Evolutionary conservation across 1,284 basidiomycete species (phyloP).

Genomic region (Naganishia liquefaciens): DNA sequence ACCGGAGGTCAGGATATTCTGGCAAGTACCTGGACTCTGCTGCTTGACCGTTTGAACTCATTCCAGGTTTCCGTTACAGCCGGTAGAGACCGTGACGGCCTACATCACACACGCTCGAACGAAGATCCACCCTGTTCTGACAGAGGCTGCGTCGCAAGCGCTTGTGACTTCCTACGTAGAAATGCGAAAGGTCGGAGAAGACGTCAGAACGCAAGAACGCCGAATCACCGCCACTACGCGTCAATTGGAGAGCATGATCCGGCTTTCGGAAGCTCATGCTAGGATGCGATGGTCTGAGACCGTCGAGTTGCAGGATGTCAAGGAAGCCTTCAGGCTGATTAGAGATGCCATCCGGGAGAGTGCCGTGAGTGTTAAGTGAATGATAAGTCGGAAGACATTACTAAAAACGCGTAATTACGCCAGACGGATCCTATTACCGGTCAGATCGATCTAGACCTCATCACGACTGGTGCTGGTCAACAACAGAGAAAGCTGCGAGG

Average conservation of each 20-base stretch:
- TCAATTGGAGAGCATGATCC: constrained; percentile 96
- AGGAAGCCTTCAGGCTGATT: constrained; percentile 89
- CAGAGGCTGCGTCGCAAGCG: constrained; percentile 78
- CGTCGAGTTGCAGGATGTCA: constrained; percentile 84
- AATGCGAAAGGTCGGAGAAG: constrained; percentile 87
- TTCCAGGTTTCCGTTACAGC: constrained; percentile 57
- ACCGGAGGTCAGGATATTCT: constrained; percentile 71
- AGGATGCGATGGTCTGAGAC: constrained; percentile 86
- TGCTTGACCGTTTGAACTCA: neutral
- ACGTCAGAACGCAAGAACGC: constrained; percentile 81
- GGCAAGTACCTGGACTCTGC: constrained; percentile 57
- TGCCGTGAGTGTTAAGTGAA: constrained; percentile 56
- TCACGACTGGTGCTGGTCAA: constrained; percentile 88
- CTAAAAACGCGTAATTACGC: neutral
- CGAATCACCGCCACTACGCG: constrained; percentile 97
- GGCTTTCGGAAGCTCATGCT: constrained; percentile 94
- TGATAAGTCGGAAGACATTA: neutral
- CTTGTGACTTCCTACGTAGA: constrained; percentile 89
- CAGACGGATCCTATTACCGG: constrained; percentile 89
- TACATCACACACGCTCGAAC: constrained; percentile 93
- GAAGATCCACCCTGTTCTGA: constrained; percentile 85
- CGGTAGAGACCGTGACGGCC: constrained; percentile 82
- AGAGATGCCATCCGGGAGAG: constrained; percentile 90
- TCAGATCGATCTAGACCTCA: constrained; percentile 85
- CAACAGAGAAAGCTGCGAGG: constrained; percentile 78